Evolutionary conservation across 2,329 filamentous ascomycete species (phyloP).

Genomic region (Fusarium sp.): DNA sequence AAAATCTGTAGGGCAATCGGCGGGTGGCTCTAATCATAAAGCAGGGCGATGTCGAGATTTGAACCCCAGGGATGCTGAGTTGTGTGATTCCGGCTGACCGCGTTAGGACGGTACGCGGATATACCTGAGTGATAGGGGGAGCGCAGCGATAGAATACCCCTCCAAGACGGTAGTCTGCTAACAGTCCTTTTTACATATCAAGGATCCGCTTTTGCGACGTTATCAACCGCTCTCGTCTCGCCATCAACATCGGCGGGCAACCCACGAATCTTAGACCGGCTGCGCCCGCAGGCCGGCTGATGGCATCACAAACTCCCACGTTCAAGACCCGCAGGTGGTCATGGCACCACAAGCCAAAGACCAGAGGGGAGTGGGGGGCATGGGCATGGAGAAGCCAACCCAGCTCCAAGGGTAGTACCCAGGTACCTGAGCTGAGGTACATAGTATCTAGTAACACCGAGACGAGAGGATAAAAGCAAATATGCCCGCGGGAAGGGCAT

Average conservation of each 20-base stretch:
- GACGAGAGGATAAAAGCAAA: constrained; percentile 28
- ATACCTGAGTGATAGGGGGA: constrained; percentile 7
- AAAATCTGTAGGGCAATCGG: constrained; percentile 24
- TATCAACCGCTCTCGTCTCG: constrained; percentile 42
- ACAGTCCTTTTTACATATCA: constrained; percentile 1
- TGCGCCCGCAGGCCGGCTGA: constrained; percentile 46
- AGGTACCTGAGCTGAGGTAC: neutral
- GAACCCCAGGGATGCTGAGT: constrained; percentile 43
- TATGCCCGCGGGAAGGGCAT: neutral
- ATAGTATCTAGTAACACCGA: constrained; percentile 17
- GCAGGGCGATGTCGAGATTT: constrained; percentile 47
- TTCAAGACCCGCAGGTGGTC: constrained; percentile 43
- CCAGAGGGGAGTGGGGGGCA: constrained; percentile 40
- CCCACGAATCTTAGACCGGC: constrained; percentile 45
- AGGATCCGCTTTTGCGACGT: constrained; percentile 40
- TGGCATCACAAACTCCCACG: constrained; percentile 47
- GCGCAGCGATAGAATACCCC: neutral
- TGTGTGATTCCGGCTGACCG: constrained; percentile 38
- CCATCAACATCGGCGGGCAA: constrained; percentile 36
- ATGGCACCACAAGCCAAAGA: constrained; percentile 42
- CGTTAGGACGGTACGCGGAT: constrained; percentile 36
- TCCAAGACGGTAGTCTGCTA: constrained; percentile 25
- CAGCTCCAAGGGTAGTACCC: neutral
- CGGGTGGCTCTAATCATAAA: constrained; percentile 46
- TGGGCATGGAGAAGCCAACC: neutral